Base-by-base conservation (phyloP, 2,329 filamentous ascomycete genomes). In the Sordariomycetes sp. region DNA sequence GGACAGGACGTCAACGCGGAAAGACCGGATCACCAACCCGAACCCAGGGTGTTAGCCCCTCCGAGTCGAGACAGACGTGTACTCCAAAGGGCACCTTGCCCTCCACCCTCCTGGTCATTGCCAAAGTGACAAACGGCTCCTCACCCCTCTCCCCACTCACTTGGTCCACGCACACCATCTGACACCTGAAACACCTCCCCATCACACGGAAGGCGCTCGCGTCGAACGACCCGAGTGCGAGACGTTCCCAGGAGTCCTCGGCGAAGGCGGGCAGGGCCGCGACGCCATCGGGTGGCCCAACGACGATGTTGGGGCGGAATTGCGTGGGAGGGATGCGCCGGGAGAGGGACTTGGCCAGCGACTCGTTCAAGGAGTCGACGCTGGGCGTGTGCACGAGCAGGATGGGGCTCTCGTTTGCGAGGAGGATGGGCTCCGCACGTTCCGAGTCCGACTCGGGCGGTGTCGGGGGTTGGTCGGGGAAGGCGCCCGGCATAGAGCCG, bases 141-240 rank as follows among this genome's bases (percentile, higher is more conserved):
- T 90, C 84, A 62, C 85, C 83, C 69, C 85, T 88, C 62, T 84
- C 79, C 0, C 85, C 91, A 14, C 87, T 96, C 53, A 84, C 76
- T 69, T 97, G 94, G 66, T 99, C 86, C 53, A 97, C 83, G 68
- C 93, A 97, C 11, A 99, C 87, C 92, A 99, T 97, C 69, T 96
- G 91, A 65, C 94, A 99, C 60, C 94, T 78, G 60, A 90, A 82
- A 66, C 94, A 99, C 3, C 88, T 82, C 0, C 92, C 93, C 4
- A 97, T 73, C 65, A 95, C 82, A 61, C 87, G 78, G 65, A 90
- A 88, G 11, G 72, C 70, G 20, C 60, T 86, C 78, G 2, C 70
- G 64, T 1, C 87, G 88, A 59, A 97, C 8, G n/a, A 28, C 2
- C 37, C 22, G 18, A 55, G 22, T 11, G 55, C 8, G 55, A 57